A percentile compares a stretch with the other conserved stretches of the same genome.
These are phyloP conservation scores for Penicillium parvum DNA, from an alignment of 495 filamentous ascomycete genomes.

Conservation along the genomic window DNA sequence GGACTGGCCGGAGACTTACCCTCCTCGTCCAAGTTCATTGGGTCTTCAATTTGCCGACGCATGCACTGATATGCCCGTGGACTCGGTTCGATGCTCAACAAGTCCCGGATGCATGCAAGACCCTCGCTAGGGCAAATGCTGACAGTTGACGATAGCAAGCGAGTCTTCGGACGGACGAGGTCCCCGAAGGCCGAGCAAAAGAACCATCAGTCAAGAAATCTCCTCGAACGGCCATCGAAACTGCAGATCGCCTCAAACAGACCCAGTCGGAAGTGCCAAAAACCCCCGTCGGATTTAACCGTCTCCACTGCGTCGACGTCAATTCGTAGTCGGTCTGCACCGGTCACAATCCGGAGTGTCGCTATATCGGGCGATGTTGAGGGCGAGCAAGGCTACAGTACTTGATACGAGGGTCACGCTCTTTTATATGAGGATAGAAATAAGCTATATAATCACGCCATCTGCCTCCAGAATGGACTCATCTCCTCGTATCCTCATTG, in stretches of 20 bases:
- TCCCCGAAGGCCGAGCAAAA: background rate
- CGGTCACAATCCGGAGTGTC: background rate
- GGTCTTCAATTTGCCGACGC: no score
- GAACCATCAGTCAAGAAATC: no score
- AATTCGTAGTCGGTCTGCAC: no score
- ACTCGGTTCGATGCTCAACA: no score
- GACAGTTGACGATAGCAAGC: no score
- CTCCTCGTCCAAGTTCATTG: no score
- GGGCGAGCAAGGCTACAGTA: background rate
- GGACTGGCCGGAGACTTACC: no score
- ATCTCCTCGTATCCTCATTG: constrained; percentile 6
- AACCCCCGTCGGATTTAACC: background rate
- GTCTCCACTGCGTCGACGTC: no score
- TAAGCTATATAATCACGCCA: constrained; percentile 9
- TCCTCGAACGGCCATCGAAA: background rate
- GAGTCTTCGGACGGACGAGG: background rate
- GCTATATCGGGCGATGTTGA: background rate
- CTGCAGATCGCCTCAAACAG: background rate
- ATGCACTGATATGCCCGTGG: no score
- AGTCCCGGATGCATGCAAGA: background rate
- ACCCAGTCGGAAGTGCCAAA: background rate
- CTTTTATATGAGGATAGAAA: background rate
- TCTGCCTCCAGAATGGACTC: background rate
- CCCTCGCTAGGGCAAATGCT: background rate
- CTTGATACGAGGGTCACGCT: background rate